Conservation (phyloP, 1,284 basidiomycete genomes). For the Peniophora sp. region DNA sequence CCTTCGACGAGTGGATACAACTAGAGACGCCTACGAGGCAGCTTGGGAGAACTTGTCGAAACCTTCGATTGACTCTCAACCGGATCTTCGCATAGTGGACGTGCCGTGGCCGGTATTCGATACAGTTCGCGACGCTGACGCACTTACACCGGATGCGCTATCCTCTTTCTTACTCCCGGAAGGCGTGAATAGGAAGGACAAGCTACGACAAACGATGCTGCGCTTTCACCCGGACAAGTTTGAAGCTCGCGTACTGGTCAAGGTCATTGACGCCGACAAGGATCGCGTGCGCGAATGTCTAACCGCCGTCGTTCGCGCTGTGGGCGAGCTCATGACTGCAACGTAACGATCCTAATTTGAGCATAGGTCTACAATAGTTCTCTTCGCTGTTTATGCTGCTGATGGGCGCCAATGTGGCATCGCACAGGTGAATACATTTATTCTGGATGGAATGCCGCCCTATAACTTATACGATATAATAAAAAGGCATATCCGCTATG, state of each 20-base stretch:
- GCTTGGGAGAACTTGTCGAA: slow-evolving; percentile 50
- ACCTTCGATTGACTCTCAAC: slow-evolving; percentile 5
- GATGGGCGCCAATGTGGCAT: too few relatives aligned
- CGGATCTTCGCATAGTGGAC: slow-evolving; percentile 42
- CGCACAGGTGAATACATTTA: too few relatives aligned
- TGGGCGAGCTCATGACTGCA: slow-evolving; percentile 38
- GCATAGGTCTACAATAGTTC: too few relatives aligned
- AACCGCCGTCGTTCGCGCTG: slow-evolving; percentile 52
- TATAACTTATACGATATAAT: too few relatives aligned
- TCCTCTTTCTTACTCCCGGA: slow-evolving; percentile 49
- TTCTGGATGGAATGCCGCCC: too few relatives aligned
- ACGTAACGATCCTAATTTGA: too few relatives aligned
- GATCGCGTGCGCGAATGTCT: slow-evolving; percentile 71
- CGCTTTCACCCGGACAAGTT: slow-evolving; percentile 87
- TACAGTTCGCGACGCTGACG: slow-evolving; percentile 27
- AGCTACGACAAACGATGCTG: slow-evolving; percentile 63
- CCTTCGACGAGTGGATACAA: slow-evolving; percentile 29
- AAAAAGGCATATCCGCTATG: too few relatives aligned
- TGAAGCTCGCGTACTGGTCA: slow-evolving; percentile 60
- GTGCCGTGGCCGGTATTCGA: slow-evolving; percentile 74
- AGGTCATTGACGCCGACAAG: slow-evolving; percentile 54
- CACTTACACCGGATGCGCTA: slow-evolving; percentile 53
- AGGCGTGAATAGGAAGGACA: slow-evolving; percentile 39
- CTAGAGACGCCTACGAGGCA: slow-evolving; percentile 46
- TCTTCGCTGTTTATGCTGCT: too few relatives aligned